phyloP scores from a whole-genome alignment of 2,329 filamentous ascomycete species.

The Tolypocladium paradoxum region DNA sequence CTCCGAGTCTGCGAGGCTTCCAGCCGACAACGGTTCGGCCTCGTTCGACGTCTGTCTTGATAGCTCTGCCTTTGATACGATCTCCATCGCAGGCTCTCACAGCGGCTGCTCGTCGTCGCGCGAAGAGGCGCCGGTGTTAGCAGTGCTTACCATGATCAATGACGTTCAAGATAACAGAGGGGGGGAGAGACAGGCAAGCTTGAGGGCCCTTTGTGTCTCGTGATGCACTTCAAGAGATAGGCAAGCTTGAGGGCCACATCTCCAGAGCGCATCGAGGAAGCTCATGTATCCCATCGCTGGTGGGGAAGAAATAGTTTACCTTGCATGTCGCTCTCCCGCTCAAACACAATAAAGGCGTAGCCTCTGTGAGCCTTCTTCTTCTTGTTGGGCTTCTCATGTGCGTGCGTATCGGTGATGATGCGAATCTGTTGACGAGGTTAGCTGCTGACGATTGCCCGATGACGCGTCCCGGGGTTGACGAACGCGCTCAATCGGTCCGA shows the following conservation, averaged over 20 bases:
- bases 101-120: conserved; percentile 64
- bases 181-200: conserved; percentile 40
- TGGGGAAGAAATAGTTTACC: conserved; percentile 51
- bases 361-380: conserved; percentile 75
- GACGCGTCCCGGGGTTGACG: conserved; percentile 13
- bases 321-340: conserved; percentile 98
- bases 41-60: conserved; percentile 92
- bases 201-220: conserved; percentile 44
- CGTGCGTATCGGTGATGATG: conserved; percentile 68
- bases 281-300: conserved; percentile 3
- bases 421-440: conserved; percentile 54
- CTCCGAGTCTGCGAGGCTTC: conserved; percentile 84
- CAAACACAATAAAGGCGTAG: conserved; percentile 95
- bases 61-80: conserved; percentile 81
- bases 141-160: conserved; percentile 46
- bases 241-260: conserved; percentile 33
- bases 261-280: conserved; percentile 15
- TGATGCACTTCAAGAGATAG: conserved; percentile 26
- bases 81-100: conserved; percentile 79
- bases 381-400: conserved; percentile 59
- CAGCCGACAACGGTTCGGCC: conserved; percentile 89
- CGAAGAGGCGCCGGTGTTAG: conserved; percentile 55
- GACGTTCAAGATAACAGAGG: conserved; percentile 13
- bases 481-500: conserved; percentile 88
- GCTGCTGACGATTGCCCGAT: not conserved